Evolutionary conservation across 2,329 filamentous ascomycete species (phyloP).

Genomic region (Colletotrichum gigasporum): DNA sequence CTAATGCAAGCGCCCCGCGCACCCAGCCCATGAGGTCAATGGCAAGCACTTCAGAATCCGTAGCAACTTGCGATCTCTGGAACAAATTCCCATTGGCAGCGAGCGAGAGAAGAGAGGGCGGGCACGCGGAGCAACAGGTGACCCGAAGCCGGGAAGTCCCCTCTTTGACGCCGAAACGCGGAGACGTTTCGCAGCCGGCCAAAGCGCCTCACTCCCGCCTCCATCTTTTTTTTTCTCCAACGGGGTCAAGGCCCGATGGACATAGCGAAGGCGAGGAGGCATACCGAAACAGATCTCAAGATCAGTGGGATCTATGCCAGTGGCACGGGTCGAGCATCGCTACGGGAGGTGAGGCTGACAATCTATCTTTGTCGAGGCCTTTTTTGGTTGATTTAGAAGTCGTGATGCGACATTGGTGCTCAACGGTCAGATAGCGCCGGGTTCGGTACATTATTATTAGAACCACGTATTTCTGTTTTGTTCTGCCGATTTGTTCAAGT

Average conservation of each 20-base stretch:
- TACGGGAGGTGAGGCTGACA: neutral
- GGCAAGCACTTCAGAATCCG: neutral
- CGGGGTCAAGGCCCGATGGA: neutral
- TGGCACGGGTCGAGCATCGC: neutral
- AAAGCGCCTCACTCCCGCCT: constrained; percentile 16
- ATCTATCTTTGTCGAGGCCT: neutral
- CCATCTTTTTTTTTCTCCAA: neutral
- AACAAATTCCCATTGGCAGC: neutral
- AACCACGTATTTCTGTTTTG: neutral
- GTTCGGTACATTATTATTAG: neutral
- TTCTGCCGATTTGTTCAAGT: neutral
- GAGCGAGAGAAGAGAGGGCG: neutral
- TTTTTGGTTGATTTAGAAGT: neutral
- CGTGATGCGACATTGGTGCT: neutral
- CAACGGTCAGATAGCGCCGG: neutral
- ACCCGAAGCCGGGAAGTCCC: constrained; percentile 12
- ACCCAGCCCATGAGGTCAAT: neutral
- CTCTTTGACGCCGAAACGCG: constrained; percentile 21
- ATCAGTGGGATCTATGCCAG: constrained; percentile 14
- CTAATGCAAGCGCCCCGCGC: constrained; percentile 9
- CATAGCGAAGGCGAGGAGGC: neutral
- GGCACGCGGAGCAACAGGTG: neutral
- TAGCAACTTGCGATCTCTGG: constrained; percentile 1
- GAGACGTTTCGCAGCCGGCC: constrained; percentile 25
- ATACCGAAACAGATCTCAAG: constrained; percentile 8